Conservation (phyloP, 192 early-diverging fungal species). For the Podila clonocystis region DNA sequence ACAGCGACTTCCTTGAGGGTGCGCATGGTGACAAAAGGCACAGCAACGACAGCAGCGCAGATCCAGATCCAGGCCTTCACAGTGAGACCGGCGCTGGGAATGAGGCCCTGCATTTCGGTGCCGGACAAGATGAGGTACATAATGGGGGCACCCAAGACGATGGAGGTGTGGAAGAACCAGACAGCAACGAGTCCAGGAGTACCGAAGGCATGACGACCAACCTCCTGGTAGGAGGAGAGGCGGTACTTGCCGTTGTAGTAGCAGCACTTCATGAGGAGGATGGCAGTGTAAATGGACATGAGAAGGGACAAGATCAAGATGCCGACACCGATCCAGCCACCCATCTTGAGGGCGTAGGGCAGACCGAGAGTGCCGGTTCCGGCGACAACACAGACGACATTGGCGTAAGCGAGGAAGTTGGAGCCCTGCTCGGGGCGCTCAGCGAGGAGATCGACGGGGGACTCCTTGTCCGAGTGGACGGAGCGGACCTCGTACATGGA, state of each 20-base stretch:
- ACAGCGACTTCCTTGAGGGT: slow-evolving; percentile 80
- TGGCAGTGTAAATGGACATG: slow-evolving; percentile 71
- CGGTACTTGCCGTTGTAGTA: slow-evolving; percentile 67
- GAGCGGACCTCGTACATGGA: background rate
- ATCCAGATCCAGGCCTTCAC: slow-evolving; percentile 64
- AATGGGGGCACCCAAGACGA: slow-evolving; percentile 69
- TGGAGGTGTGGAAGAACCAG: slow-evolving; percentile 65
- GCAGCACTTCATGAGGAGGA: slow-evolving; percentile 71
- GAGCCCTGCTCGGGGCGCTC: slow-evolving; percentile 50
- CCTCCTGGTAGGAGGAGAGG: slow-evolving; percentile 62
- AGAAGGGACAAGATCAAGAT: slow-evolving; percentile 72
- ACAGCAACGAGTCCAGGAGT: slow-evolving; percentile 58
- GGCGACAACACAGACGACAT: slow-evolving; percentile 77
- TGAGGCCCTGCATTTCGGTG: slow-evolving; percentile 65
- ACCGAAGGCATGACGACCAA: slow-evolving; percentile 76
- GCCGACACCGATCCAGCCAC: slow-evolving; percentile 75
- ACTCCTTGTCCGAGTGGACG: background rate
- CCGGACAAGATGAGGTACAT: slow-evolving; percentile 78
- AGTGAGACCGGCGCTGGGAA: slow-evolving; percentile 56
- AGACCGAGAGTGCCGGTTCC: slow-evolving; percentile 82
- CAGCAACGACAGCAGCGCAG: slow-evolving; percentile 60
- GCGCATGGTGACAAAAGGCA: slow-evolving; percentile 74
- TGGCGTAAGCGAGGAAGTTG: slow-evolving; percentile 60
- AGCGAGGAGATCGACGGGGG: slow-evolving; percentile 7
- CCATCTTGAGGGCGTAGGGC: slow-evolving; percentile 75